A percentile compares a stretch with the other conserved stretches of the same genome.
Conservation (phyloP, 768 basidiomycete species). For the Pleurotus ostreatus region DNA sequence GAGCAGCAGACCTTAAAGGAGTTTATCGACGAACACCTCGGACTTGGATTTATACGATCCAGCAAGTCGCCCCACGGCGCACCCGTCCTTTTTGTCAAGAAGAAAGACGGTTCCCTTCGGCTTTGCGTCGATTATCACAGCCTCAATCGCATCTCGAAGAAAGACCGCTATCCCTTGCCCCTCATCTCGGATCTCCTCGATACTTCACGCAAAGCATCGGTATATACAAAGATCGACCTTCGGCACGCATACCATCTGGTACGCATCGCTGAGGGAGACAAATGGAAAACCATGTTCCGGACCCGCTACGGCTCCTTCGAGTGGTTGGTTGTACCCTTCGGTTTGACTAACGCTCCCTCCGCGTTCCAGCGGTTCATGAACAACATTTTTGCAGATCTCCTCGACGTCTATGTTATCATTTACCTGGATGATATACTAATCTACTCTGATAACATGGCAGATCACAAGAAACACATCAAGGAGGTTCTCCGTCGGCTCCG, state of each 20-base stretch:
- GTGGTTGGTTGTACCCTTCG: conserved; percentile 33
- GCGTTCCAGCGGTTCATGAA: conserved; percentile 40
- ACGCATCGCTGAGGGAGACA: conserved; percentile 31
- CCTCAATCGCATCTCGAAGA: conserved; percentile 29
- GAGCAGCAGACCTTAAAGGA: conserved; percentile 20
- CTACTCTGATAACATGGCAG: conserved; percentile 15
- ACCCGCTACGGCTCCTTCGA: conserved; percentile 33
- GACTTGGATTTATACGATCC: conserved; percentile 21
- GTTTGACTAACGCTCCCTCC: conserved; percentile 34
- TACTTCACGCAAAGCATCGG: conserved; percentile 20
- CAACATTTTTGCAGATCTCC: conserved; percentile 29
- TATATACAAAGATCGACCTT: conserved; percentile 32
- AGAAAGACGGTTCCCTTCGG: conserved; percentile 17
- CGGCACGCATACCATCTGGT: conserved; percentile 32
- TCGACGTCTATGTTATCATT: background rate
- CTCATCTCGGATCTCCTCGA: conserved; percentile 27
- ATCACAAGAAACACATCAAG: conserved; percentile 7
- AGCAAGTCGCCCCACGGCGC: conserved; percentile 17
- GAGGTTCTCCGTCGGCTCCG: conserved; percentile 17
- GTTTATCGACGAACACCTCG: conserved; percentile 25
- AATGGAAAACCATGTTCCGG: conserved; percentile 41
- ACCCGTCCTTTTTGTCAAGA: conserved; percentile 21
- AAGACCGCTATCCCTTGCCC: conserved; percentile 32
- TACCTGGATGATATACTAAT: conserved; percentile 31
- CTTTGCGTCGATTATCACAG: conserved; percentile 20